These are phyloP conservation scores for Backusella liffmaniae DNA, from an alignment of 192 early-diverging fungal genomes.

Conservation along the genomic window DNA sequence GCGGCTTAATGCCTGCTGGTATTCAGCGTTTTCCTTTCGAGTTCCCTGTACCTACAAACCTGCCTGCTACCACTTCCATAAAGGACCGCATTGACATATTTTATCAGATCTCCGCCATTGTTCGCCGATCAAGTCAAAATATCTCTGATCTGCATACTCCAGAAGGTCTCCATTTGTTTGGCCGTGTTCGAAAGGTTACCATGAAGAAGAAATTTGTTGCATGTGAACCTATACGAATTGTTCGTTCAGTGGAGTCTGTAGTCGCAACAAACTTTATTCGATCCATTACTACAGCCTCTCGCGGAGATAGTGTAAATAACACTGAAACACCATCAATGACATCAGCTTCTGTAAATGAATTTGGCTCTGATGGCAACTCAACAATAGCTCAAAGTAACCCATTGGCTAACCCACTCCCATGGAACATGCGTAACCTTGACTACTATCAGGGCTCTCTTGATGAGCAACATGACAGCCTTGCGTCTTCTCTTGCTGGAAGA, in stretches of 20 bases:
- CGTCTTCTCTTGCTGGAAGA: conserved; percentile 12
- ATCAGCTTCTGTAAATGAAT: not conserved
- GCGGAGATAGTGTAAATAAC: not conserved
- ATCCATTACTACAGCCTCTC: not conserved
- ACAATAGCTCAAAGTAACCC: not conserved
- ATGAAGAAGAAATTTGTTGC: conserved; percentile 12
- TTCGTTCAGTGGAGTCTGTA: conserved; percentile 16
- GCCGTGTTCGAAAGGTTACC: not conserved
- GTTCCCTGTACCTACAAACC: conserved; percentile 25
- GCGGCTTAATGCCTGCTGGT: conserved; percentile 21
- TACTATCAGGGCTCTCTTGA: conserved; percentile 13
- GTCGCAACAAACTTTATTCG: not conserved
- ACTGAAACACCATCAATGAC: not conserved
- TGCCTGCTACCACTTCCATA: conserved; percentile 23
- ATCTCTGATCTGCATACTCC: not conserved
- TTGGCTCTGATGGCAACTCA: not conserved
- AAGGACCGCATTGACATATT: conserved; percentile 19
- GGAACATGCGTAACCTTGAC: not conserved
- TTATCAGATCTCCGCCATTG: conserved; percentile 25
- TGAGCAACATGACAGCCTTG: conserved; percentile 23
- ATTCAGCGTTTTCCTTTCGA: conserved; percentile 32
- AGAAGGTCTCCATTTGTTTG: not conserved
- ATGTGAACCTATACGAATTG: not conserved
- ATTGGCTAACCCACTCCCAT: not conserved
- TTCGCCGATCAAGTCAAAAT: conserved; percentile 1